A percentile compares a stretch with the other conserved stretches of the same genome.
Evolutionary conservation across 164 flowering plant genomes (phyloP).

Genomic region (Kalanchoe fedtschenkoi): DNA sequence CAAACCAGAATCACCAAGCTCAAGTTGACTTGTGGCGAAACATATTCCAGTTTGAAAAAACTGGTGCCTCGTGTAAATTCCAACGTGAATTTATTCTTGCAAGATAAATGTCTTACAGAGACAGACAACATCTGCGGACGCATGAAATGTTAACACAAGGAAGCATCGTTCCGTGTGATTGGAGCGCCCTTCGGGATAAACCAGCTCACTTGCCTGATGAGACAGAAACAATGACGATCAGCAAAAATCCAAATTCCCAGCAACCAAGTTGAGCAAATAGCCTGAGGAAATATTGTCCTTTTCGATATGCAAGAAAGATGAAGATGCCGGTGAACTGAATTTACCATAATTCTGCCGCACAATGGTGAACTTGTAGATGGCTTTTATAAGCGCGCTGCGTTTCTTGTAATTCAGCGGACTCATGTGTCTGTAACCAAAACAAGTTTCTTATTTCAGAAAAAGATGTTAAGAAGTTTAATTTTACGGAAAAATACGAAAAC

Average conservation of each 20-base stretch:
- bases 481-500: too few relatives aligned
- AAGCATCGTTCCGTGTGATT: neutral
- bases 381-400: constrained; percentile 50
- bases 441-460: neutral
- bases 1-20: too few relatives aligned
- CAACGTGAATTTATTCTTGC: neutral
- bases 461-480: neutral
- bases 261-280: neutral
- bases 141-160: neutral
- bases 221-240: neutral
- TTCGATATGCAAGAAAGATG: too few relatives aligned
- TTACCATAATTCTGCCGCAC: constrained; percentile 62
- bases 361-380: constrained; percentile 43
- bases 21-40: too few relatives aligned
- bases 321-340: too few relatives aligned
- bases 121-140: neutral
- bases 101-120: neutral
- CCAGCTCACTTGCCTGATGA: constrained; percentile 6
- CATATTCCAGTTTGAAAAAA: too few relatives aligned
- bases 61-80: too few relatives aligned
- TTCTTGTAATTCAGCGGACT: constrained; percentile 56
- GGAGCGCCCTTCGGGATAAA: neutral
- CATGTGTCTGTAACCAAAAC: constrained; percentile 50
- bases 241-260: neutral
- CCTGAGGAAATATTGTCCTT: too few relatives aligned